Evolutionary conservation across 805 yeast species (phyloP).

Genomic region (Wickerhamomyces queroliae): DNA sequence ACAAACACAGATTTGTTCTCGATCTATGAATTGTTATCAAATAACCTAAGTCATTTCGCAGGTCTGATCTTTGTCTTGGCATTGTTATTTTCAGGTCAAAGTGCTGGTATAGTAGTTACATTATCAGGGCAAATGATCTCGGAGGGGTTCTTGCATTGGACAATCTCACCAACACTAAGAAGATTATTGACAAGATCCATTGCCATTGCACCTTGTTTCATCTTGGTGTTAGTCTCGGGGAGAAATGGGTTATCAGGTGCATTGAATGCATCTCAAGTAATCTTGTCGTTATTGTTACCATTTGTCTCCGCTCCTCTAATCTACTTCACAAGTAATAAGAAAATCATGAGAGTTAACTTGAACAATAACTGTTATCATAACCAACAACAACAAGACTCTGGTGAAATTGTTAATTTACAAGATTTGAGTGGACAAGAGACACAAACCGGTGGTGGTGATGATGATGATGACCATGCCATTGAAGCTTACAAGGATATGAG

Average conservation of each 20-base stretch:
- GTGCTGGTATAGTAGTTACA: slow-evolving; percentile 95
- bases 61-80: slow-evolving; percentile 86
- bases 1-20: slow-evolving; percentile 65
- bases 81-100: slow-evolving; percentile 76
- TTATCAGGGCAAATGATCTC: slow-evolving; percentile 92
- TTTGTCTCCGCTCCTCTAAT: slow-evolving; percentile 85
- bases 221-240: slow-evolving; percentile 70
- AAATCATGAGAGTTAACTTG: slow-evolving; percentile 56
- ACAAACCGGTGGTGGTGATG: slow-evolving; percentile 7
- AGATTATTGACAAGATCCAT: slow-evolving; percentile 76
- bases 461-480: slow-evolving; percentile 5
- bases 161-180: slow-evolving; percentile 74
- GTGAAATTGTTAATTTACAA: slow-evolving; percentile 12
- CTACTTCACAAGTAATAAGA: slow-evolving; percentile 66
- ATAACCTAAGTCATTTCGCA: slow-evolving; percentile 63
- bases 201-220: slow-evolving; percentile 82
- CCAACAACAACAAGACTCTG: too few relatives aligned
- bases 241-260: slow-evolving; percentile 75
- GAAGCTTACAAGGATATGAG: slow-evolving; percentile 33
- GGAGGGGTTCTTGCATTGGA: slow-evolving; percentile 84
- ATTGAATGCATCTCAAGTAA: slow-evolving; percentile 82
- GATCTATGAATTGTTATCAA: slow-evolving; percentile 61
- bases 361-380: slow-evolving; percentile 12
- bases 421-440: slow-evolving; percentile 4
- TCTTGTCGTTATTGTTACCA: slow-evolving; percentile 72